Evolutionary conservation across 2,329 filamentous ascomycete genomes (phyloP).

Genomic region (Ophiocordyceps unilateralis): DNA sequence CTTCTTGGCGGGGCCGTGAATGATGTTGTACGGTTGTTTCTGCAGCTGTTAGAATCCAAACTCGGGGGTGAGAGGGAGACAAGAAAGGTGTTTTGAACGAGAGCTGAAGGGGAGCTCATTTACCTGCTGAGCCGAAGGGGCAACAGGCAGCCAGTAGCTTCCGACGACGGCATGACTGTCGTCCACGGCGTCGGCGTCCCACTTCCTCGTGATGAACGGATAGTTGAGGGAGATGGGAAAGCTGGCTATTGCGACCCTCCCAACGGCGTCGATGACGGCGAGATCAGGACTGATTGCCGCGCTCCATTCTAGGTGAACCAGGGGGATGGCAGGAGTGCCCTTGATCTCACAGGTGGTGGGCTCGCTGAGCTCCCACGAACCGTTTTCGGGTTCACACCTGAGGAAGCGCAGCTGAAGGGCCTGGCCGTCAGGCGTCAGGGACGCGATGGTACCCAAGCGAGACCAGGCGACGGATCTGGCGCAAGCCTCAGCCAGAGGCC

Average conservation of each 20-base stretch:
- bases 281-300: constrained; percentile 56
- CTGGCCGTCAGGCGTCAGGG: constrained; percentile 55
- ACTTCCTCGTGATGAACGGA: constrained; percentile 42
- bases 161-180: constrained; percentile 68
- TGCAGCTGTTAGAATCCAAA: constrained; percentile 8
- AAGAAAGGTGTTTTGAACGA: too few species aligned
- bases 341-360: constrained; percentile 47
- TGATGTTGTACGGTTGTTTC: constrained; percentile 23
- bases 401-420: constrained; percentile 58
- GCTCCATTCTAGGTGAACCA: constrained; percentile 75
- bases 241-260: constrained; percentile 58
- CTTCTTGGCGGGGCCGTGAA: constrained; percentile 47
- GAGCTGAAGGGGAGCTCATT: neutral
- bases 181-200: constrained; percentile 50
- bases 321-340: constrained; percentile 43
- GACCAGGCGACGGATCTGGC: constrained; percentile 73
- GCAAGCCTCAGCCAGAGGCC: neutral
- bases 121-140: constrained; percentile 25
- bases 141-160: constrained; percentile 64
- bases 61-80: too few species aligned
- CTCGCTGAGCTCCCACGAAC: constrained; percentile 60
- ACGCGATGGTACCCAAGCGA: constrained; percentile 68
- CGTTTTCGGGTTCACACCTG: constrained; percentile 48
- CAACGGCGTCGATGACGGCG: constrained; percentile 64
- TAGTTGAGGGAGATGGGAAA: constrained; percentile 59